These are phyloP conservation scores for Leptographium wingfieldii DNA, from an alignment of 2,329 filamentous ascomycete genomes.

Conservation along the genomic window DNA sequence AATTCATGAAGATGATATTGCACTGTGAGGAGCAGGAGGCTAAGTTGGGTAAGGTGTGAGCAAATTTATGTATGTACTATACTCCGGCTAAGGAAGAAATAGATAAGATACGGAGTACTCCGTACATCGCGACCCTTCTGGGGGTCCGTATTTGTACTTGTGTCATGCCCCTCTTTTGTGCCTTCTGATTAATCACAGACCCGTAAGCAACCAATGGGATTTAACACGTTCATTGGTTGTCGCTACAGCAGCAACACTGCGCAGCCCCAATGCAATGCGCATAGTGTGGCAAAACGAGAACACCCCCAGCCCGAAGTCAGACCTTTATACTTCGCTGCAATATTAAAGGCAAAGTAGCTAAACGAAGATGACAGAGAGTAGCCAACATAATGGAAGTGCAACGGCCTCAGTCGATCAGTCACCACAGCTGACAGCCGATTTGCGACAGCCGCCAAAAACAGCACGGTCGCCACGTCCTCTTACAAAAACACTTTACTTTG, in stretches of 20 bases:
- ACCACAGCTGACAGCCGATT: neutral
- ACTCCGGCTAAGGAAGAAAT: no score
- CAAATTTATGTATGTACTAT: no score
- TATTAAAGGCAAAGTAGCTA: neutral
- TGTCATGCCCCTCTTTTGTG: no score
- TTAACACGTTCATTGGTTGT: neutral
- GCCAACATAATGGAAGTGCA: neutral
- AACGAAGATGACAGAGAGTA: neutral
- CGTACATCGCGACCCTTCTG: no score
- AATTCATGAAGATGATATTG: no score
- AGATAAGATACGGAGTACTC: no score
- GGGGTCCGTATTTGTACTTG: no score
- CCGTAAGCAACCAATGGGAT: no score
- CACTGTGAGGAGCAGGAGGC: no score
- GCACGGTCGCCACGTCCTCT: neutral
- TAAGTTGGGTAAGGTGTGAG: no score
- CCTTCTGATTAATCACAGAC: no score
- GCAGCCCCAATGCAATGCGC: neutral
- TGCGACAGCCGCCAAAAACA: neutral
- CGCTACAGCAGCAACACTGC: neutral
- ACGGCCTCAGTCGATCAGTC: neutral
- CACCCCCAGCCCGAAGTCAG: neutral
- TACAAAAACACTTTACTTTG: conserved; percentile 2
- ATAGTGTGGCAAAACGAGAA: neutral
- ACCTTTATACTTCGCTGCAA: neutral